Evolutionary conservation across 2,329 filamentous ascomycete genomes (phyloP), one percentile per base, ranked within the genome.

Genomic region (Aureobasidium uvarum): DNA sequence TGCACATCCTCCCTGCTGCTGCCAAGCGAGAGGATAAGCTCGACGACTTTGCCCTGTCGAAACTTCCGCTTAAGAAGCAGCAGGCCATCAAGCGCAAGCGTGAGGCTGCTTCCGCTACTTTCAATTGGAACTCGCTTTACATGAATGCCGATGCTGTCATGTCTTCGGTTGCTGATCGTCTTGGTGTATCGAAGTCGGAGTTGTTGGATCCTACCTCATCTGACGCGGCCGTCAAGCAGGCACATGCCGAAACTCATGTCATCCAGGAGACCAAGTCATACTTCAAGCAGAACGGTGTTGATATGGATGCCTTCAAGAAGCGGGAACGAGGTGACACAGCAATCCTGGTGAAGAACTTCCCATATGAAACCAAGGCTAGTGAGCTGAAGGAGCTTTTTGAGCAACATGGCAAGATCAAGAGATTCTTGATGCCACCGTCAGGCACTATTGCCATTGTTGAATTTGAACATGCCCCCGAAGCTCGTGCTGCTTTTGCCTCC

Each of bases 41-140:
- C 55, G 91, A 97, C 74, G 95, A 98, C 70, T 95, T 90, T 77
- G 88, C 89, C 66, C 84, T 99, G 64, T 92, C 94, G 0, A 96
- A 97, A 76, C 78, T 99, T 71, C 94, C 95, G 18, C 81, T 98
- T 69, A 98, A 97, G 79, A 95, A 96, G 77, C 95, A 98, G 77
- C 92, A 92, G 71, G 85, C 96, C 72, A 90, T 98, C 70, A 91
- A 90, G 75, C 90, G 90, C 72, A 96, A 91, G 78, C 84, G 88
- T 58, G 89, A 94, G 72, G 91, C 93, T 25, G 84, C 90, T 10
- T 89, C 88, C 36, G 86, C 85, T 56, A 87, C 85, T 1, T 98
- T 98, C 79, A 96, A 94, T 75, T 99, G 95, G 95, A 99, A 99
- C 80, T 94, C 93, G n/a, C 82, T 99, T n/a, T 99, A 95, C 77